These are phyloP conservation scores for Groenewaldozyma sp. DNA, from an alignment of 1,139 yeast species.

Conservation along the genomic window DNA sequence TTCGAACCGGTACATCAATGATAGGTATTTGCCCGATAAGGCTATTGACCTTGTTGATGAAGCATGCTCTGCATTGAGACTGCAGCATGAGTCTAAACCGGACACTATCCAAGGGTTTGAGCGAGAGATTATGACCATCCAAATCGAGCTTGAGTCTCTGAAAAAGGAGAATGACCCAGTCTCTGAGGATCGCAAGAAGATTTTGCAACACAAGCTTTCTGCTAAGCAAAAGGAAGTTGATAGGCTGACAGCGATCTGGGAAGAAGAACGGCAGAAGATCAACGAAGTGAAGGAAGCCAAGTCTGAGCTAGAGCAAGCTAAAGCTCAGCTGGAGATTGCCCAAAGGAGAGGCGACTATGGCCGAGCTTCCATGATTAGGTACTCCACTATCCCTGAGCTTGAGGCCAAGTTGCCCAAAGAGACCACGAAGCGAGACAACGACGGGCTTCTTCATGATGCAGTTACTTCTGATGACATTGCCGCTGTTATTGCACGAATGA, in stretches of 20 bases:
- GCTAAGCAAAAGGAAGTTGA: slow-evolving; percentile 54
- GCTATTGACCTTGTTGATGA: slow-evolving; percentile 95
- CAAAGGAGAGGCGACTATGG: slow-evolving; percentile 83
- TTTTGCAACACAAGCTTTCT: slow-evolving; percentile 55
- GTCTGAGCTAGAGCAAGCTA: slow-evolving; percentile 74
- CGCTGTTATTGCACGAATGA: slow-evolving; percentile 81
- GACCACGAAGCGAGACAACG: slow-evolving; percentile 21
- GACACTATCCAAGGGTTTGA: slow-evolving; percentile 88
- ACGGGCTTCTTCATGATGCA: slow-evolving; percentile 66
- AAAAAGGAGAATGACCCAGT: slow-evolving; percentile 85
- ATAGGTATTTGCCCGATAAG: slow-evolving; percentile 86
- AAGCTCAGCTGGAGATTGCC: slow-evolving; percentile 68
- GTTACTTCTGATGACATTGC: slow-evolving; percentile 94
- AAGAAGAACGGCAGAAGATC: slow-evolving; percentile 62
- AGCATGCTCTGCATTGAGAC: slow-evolving; percentile 87
- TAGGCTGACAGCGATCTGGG: slow-evolving; percentile 79
- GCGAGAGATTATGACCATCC: slow-evolving; percentile 84
- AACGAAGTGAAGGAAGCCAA: slow-evolving; percentile 72
- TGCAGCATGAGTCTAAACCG: slow-evolving; percentile 95
- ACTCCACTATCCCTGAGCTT: slow-evolving; percentile 72
- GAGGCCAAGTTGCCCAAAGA: slow-evolving; percentile 52
- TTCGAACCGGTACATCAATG: slow-evolving; percentile 85
- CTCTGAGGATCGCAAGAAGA: slow-evolving; percentile 62
- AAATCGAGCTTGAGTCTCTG: slow-evolving; percentile 86
- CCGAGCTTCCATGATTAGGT: slow-evolving; percentile 81